Conservation (phyloP, 2,329 filamentous ascomycete genomes). For the Lachnum nothofagi region DNA sequence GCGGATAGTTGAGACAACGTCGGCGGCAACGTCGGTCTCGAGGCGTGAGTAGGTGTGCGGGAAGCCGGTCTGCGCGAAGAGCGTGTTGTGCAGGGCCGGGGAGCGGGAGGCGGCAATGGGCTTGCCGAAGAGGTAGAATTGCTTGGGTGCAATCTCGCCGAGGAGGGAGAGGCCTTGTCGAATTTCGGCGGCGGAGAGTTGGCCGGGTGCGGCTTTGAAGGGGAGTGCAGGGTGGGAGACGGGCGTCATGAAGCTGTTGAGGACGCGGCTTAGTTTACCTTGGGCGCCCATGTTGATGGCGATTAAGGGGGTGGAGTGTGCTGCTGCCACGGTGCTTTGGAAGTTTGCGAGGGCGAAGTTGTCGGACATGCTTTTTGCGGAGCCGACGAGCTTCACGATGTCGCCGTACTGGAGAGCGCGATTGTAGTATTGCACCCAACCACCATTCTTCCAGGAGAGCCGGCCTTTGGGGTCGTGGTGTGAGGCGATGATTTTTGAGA, state of each 20-base stretch:
- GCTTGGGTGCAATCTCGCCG: constrained; percentile 68
- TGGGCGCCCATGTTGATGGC: constrained; percentile 89
- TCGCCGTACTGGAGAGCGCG: constrained; percentile 84
- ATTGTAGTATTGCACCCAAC: constrained; percentile 88
- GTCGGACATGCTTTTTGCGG: constrained; percentile 70
- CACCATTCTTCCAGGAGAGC: constrained; percentile 86
- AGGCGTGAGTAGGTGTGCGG: constrained; percentile 74
- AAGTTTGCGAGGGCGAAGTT: constrained; percentile 83
- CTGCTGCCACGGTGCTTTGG: constrained; percentile 66
- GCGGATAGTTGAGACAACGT: constrained; percentile 62
- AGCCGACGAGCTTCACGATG: constrained; percentile 87
- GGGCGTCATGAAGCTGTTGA: constrained; percentile 90
- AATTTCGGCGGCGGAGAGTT: constrained; percentile 86
- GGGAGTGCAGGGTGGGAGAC: constrained; percentile 87
- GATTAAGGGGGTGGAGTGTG: constrained; percentile 79
- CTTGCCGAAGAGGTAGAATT: constrained; percentile 83
- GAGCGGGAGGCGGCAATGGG: constrained; percentile 80
- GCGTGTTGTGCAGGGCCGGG: constrained; percentile 80
- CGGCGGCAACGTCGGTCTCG: constrained; percentile 64
- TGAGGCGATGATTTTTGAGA: constrained; percentile 84
- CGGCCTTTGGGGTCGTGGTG: constrained; percentile 80
- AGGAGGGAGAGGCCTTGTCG: constrained; percentile 71
- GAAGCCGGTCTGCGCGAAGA: constrained; percentile 72
- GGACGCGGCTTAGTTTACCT: constrained; percentile 82
- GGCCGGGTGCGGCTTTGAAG: constrained; percentile 88